Evolutionary conservation across 805 yeast species (phyloP), one percentile per base, ranked within the genome.

Genomic region (Kodamaea kaohsiungensis): DNA sequence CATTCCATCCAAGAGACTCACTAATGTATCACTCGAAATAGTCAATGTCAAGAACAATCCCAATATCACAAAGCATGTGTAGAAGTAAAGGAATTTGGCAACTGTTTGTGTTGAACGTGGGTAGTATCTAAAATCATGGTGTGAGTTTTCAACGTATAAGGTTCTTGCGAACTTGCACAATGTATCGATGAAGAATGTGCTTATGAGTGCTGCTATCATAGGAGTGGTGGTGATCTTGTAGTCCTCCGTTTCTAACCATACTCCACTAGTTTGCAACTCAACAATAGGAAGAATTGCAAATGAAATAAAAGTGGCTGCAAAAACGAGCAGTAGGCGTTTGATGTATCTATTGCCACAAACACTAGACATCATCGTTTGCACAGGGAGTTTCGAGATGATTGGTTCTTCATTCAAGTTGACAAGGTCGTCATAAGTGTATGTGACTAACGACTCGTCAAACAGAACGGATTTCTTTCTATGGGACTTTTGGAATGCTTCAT

Each of bases 161-260:
- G 55, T 53, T 18, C 51, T 38, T 37, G 52, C 46, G 19, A 66
- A 54, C 45, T 55, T 60, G 25, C 6, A 16, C n/a, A 51, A 8
- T 3, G 53, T 51, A 15, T 60, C 60, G 27, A 54, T 27, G 10
- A 53, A 18, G 47, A 62, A 68, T 13, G 62, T 39, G 1, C 55
- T 15, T 19, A 58, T 27, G 9, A 63, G 25, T 10, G 71, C 53
- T 45, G 61, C 52, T 43, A 58, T 58, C 19, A 70, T 25, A 49
- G 71, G 71, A 52, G 71, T 75, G 12, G 61, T 64, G 10, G 59
- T 63, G n/a, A 72, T 15, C 13, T 30, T 38, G 39, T 60, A 22
- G 15, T 39, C 39, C n/a, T 43, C 43, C 18, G 39, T 22, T 9
- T 43, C 37, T 7, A 33, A 7, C 53, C 53, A 50, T 13, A 50